Evolutionary conservation across 148 eudicot species (phyloP), one percentile per base, ranked within the genome.

Genomic region (Rhododendron williamsianum): DNA sequence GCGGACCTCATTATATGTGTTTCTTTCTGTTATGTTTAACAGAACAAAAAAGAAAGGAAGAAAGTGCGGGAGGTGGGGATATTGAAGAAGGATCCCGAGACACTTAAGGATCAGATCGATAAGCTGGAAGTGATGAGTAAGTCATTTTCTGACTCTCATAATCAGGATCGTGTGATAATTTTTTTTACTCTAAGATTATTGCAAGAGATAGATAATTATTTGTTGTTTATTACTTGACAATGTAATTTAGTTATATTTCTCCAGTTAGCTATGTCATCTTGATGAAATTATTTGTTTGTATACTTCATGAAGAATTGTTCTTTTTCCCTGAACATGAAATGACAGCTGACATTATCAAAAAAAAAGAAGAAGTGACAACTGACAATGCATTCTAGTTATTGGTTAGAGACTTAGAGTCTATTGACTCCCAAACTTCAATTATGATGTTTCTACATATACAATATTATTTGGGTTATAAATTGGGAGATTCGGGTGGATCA

Each of bases 31-130:
- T 86, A 38, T 73, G 25, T 85, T 85, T 85, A 84, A 81, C 98
- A 96, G 98, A 96, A 96, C 92, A 96, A 96, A 89, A 96, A 96
- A 86, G 99, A 96, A 88, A 89, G 99, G 91, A 95, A 96, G 89
- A 96, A 96, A 90, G 98, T 96, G 72, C 91, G 99, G 89, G 99
- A 96, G 89, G 99, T 96, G 83, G 99, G 99, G 49, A 93, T 96
- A 65, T 88, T 96, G 93, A 96, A 96, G 92, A 96, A 96, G 91
- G 99, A 96, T 87, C 99, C 98, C 38, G 99, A 96, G 60, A 89
- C 94, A 56, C 92, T 95, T 73, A 95, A 87, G 91, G 99, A 95
- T 43, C 99, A 96, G 90, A 96, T 96, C 21, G 92, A 95, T 48
- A 96, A 94, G 89, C 87, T 96, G 89, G 99, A 96, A 89, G 82